Evolutionary conservation across 441 rosid genomes (phyloP), one percentile per base, ranked within the genome.

Genomic region (Rhodomyrtus psidioides): DNA sequence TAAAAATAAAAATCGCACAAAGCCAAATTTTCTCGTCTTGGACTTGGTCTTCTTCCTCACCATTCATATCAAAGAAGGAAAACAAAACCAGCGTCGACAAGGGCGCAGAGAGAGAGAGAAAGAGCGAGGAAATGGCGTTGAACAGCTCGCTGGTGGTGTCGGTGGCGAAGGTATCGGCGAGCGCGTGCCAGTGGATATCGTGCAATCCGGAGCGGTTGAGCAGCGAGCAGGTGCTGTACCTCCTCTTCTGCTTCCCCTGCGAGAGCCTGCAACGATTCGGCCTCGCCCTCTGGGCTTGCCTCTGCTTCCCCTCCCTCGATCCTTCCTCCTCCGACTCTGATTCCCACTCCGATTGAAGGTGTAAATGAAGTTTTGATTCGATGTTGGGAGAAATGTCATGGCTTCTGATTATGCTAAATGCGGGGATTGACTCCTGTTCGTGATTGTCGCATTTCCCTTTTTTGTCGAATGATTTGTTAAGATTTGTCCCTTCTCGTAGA

Each of bases 191-290:
- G 87, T 95, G 94, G 89, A 84, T 97, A 84, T 96, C 98, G 16
- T 95, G 98, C 90, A 97, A 97, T 53, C 99, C 98, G 1, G 96
- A 97, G 90, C 88, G 94, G 30, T 88, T 95, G 58, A 88, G 92
- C 56, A 90, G 93, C 87, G 96, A 91, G 85, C 93, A 92, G 89
- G 95, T 95, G 16, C 86, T 95, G 87, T 85, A 85, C 75, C 93
- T 94, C 84, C 88, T 95, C 90, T 94, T 91, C 92, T 90, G 94
- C 88, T 82, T 93, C 76, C 98, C 98, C 86, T 88, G 92, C 87
- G 93, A 83, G 39, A 93, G 92, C 44, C 85, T 95, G 55, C 92
- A 95, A 84, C 95, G 95, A 59, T 87, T 96, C 86, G 90, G 91
- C 44, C 88, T 89, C 86, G 91, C 95, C 82, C 85, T 94, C 53